Conservation (phyloP, 495 filamentous ascomycete genomes). For the Lasiosphaeria hispida region DNA sequence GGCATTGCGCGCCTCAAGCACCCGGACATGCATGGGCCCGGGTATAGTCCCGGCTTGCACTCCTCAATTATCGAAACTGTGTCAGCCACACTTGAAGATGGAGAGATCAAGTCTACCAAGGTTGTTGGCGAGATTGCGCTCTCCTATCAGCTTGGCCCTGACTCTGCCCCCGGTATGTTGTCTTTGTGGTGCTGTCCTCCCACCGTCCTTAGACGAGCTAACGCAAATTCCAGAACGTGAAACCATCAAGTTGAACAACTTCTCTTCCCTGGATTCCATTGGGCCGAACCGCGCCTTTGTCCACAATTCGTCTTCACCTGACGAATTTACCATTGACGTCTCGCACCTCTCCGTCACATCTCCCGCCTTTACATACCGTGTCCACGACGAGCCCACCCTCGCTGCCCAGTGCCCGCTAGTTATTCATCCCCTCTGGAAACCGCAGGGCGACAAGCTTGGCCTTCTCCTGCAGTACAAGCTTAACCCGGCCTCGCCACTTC, state of each 20-base stretch:
- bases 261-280: constrained; percentile 85
- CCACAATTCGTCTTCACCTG: constrained; percentile 60
- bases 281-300: constrained; percentile 92
- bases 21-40: too few relatives aligned
- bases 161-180: too few relatives aligned
- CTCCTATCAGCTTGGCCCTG: too few relatives aligned
- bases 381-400: constrained; percentile 69
- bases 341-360: constrained; percentile 68
- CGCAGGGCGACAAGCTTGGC: constrained; percentile 76
- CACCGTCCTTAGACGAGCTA: constrained; percentile 7
- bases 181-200: too few relatives aligned
- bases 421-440: constrained; percentile 78
- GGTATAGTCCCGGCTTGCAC: too few relatives aligned
- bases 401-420: constrained; percentile 63
- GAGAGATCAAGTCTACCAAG: too few relatives aligned
- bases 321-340: constrained; percentile 76
- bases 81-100: too few relatives aligned
- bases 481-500: constrained; percentile 65
- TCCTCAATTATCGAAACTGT: too few relatives aligned
- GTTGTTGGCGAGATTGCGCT: too few relatives aligned
- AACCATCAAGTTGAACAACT: constrained; percentile 85
- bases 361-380: constrained; percentile 90
- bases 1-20: too few relatives aligned
- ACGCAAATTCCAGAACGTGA: constrained; percentile 44
- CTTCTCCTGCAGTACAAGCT: constrained; percentile 81